These are phyloP conservation scores for Fusarium xyrophilum DNA, from an alignment of 2,329 filamentous ascomycete species.

Conservation along the genomic window DNA sequence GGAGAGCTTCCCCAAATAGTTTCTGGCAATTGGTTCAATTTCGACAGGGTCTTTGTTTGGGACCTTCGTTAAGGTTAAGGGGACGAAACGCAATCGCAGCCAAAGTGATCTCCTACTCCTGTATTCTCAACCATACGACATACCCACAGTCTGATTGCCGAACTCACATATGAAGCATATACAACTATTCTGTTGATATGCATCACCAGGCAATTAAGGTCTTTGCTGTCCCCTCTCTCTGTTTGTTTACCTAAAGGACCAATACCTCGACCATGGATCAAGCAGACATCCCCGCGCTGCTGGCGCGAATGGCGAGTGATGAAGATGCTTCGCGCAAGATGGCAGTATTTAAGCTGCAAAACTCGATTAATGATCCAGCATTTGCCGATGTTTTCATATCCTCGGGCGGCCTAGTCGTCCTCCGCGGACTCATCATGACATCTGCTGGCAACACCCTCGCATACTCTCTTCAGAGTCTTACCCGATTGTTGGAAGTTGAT, in stretches of 20 bases:
- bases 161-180: neutral
- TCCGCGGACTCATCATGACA: constrained; percentile 83
- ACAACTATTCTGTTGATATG: neutral
- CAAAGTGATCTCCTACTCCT: constrained; percentile 19
- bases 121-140: constrained; percentile 6
- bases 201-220: constrained; percentile 24
- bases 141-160: neutral
- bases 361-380: constrained; percentile 91
- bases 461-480: constrained; percentile 90
- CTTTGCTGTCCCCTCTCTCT: neutral
- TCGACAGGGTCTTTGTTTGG: constrained; percentile 24
- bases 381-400: constrained; percentile 97
- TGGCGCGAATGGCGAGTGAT: constrained; percentile 69
- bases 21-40: constrained; percentile 33
- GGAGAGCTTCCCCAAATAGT: constrained; percentile 29
- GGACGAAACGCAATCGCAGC: constrained; percentile 9
- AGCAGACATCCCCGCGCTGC: constrained; percentile 69
- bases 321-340: constrained; percentile 96
- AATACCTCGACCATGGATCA: constrained; percentile 59
- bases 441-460: constrained; percentile 93
- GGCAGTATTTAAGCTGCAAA: constrained; percentile 98
- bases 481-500: constrained; percentile 88
- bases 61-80: neutral
- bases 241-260: neutral
- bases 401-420: constrained; percentile 80